Evolutionary conservation across 2,329 filamentous ascomycete genomes (phyloP).

Genomic region (Ceratocystis harringtonii): DNA sequence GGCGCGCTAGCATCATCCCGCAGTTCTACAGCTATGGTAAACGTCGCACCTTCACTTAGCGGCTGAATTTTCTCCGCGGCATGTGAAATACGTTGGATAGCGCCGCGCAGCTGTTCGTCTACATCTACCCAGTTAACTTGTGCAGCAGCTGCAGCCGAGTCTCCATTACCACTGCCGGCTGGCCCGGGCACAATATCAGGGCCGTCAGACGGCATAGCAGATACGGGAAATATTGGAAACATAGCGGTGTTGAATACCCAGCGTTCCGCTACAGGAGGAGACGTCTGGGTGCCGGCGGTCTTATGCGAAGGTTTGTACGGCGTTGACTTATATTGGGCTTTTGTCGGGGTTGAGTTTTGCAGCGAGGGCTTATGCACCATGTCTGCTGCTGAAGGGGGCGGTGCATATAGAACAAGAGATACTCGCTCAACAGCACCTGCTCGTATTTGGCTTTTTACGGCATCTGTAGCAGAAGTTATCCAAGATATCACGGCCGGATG

Average conservation of each 20-base stretch:
- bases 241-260: slow-evolving; percentile 14
- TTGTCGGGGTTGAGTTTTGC: neutral
- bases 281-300: neutral
- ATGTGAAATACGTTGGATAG: slow-evolving; percentile 46
- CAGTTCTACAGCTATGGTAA: slow-evolving; percentile 62
- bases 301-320: neutral
- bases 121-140: slow-evolving; percentile 43
- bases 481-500: slow-evolving; percentile 76
- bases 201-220: slow-evolving; percentile 23
- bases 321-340: too few species aligned
- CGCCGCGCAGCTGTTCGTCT: slow-evolving; percentile 57
- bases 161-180: neutral
- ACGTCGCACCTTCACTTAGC: slow-evolving; percentile 52
- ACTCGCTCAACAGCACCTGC: slow-evolving; percentile 35
- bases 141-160: slow-evolving; percentile 15
- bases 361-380: slow-evolving; percentile 11
- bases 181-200: slow-evolving; percentile 17
- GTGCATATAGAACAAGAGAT: slow-evolving; percentile 34
- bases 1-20: slow-evolving; percentile 44
- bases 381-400: neutral
- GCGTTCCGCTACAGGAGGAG: neutral
- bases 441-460: slow-evolving; percentile 55
- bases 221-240: slow-evolving; percentile 7
- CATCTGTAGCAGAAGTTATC: slow-evolving; percentile 65
- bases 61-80: slow-evolving; percentile 40